Conservation (phyloP, 2,329 filamentous ascomycete genomes). For the Xylariaceae sp. region DNA sequence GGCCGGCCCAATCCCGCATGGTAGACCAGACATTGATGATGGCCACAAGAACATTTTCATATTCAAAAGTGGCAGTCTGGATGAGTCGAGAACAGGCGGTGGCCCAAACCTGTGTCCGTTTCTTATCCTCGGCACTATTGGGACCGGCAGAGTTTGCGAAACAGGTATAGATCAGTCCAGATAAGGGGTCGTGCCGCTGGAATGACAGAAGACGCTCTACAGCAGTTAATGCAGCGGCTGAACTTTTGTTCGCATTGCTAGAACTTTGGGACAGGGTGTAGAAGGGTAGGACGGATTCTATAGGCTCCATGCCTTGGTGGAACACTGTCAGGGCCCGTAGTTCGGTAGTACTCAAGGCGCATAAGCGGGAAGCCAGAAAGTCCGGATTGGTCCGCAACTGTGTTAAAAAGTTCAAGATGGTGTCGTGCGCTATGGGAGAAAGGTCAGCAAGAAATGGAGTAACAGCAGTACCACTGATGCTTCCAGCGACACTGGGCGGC, state of each 20-base stretch:
- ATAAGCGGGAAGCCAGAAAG: conserved; percentile 80
- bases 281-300: conserved; percentile 72
- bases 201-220: conserved; percentile 85
- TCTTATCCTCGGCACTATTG: conserved; percentile 74
- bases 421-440: conserved; percentile 68
- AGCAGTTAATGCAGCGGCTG: conserved; percentile 52
- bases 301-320: conserved; percentile 72
- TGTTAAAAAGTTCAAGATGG: conserved; percentile 74
- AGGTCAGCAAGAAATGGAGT: conserved; percentile 67
- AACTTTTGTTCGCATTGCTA: conserved; percentile 44
- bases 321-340: conserved; percentile 73
- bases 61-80: conserved; percentile 49
- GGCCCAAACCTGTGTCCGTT: conserved; percentile 83
- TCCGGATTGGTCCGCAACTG: conserved; percentile 81
- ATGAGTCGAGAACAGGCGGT: conserved; percentile 81
- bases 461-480: conserved; percentile 32
- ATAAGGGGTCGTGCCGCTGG: conserved; percentile 81
- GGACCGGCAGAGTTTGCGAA: conserved; percentile 83
- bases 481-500: conserved; percentile 40
- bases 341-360: conserved; percentile 70
- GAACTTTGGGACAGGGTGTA: conserved; percentile 34
- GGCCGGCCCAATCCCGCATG: conserved; percentile 86
- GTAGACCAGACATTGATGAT: conserved; percentile 84
- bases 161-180: conserved; percentile 79
- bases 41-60: conserved; percentile 67